Conservation (phyloP, 345 rosid species). For the Ricinus communis region DNA sequence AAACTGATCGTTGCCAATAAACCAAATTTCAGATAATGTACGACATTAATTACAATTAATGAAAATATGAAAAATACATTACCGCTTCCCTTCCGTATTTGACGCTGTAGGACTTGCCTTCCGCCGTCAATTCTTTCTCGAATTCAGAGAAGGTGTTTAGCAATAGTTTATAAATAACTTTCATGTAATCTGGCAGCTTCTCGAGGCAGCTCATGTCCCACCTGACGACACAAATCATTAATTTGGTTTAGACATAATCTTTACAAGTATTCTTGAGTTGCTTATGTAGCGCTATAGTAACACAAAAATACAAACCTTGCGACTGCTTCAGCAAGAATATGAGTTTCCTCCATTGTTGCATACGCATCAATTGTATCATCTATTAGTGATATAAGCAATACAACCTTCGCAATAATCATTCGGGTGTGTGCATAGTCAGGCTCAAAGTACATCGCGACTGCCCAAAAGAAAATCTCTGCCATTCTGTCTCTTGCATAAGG, state of each 20-base stretch:
- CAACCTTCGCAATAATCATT: constrained; percentile 1
- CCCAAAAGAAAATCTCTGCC: constrained; percentile 11
- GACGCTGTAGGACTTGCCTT: neutral
- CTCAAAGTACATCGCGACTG: neutral
- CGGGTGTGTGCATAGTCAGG: neutral
- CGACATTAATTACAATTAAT: neutral
- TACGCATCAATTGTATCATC: constrained; percentile 7
- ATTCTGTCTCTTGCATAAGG: constrained; percentile 10
- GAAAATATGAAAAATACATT: neutral
- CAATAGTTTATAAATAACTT: neutral
- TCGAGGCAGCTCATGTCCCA: neutral
- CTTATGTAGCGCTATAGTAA: too few species aligned
- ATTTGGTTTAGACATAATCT: too few species aligned
- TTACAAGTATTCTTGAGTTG: too few species aligned
- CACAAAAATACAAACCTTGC: neutral
- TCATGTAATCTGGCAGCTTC: neutral
- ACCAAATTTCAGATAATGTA: neutral
- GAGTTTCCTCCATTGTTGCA: constrained; percentile 6
- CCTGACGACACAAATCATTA: neutral
- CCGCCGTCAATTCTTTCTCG: neutral
- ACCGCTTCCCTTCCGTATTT: constrained; percentile 9
- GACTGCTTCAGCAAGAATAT: neutral
- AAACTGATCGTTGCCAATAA: neutral
- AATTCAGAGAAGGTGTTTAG: neutral
- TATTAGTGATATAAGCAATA: neutral